phyloP scores from a whole-genome alignment of 1,139 yeast species.

The Candida sojae region DNA sequence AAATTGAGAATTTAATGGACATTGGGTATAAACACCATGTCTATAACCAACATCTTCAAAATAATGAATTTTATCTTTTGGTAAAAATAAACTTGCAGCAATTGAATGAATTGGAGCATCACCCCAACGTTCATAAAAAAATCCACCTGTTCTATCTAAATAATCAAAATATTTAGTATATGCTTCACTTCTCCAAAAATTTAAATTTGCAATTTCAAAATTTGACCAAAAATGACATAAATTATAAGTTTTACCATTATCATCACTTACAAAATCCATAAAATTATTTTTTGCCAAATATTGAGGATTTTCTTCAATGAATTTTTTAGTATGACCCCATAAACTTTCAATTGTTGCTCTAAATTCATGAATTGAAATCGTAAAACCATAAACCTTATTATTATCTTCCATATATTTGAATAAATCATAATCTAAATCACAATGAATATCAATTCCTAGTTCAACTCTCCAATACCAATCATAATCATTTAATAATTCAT shows the following conservation, averaged over 20 bases:
- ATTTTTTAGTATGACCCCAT: conserved; percentile 69
- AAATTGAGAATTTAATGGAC: conserved; percentile 66
- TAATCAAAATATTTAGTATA: conserved; percentile 67
- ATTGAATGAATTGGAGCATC: conserved; percentile 92
- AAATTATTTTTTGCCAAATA: conserved; percentile 50
- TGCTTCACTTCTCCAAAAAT: conserved; percentile 61
- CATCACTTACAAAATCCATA: conserved; percentile 60
- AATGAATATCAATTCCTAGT: conserved; percentile 84
- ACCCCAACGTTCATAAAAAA: conserved; percentile 91
- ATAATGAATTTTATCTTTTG: conserved; percentile 73
- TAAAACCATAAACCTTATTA: conserved; percentile 81
- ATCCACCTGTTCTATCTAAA: conserved; percentile 75
- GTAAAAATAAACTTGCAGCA: conserved; percentile 73
- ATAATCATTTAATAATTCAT: conserved; percentile 62
- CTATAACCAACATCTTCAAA: conserved; percentile 88
- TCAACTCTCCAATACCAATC: conserved; percentile 97
- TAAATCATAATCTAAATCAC: conserved; percentile 91
- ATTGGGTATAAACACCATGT: conserved; percentile 78
- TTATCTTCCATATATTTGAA: conserved; percentile 72
- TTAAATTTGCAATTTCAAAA: conserved; percentile 85
- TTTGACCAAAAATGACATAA: conserved; percentile 93
- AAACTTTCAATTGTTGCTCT: conserved; percentile 79
- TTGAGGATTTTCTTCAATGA: conserved; percentile 41
- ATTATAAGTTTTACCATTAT: conserved; percentile 69
- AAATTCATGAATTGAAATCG: conserved; percentile 72